phyloP scores from a whole-genome alignment of 345 rosid species.

The Aegle marmelos region DNA sequence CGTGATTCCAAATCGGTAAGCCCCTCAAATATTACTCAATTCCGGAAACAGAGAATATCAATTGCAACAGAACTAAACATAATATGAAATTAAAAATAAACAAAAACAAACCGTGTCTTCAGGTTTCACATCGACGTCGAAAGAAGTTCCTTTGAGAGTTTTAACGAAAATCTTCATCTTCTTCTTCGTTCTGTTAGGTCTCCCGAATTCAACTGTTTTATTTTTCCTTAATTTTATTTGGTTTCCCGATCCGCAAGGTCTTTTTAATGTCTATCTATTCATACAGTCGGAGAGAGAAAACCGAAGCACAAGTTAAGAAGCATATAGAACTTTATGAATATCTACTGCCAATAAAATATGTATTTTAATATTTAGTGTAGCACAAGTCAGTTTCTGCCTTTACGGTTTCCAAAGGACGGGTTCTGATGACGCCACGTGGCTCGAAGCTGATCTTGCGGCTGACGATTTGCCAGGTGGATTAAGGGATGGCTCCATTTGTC shows the following conservation, averaged over 20 bases:
- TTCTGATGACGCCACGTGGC: background rate
- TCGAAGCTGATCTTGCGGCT: background rate
- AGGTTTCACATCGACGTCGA: slow-evolving; percentile 69
- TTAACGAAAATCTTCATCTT: slow-evolving; percentile 76
- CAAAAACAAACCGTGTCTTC: slow-evolving; percentile 41
- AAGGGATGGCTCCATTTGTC: background rate
- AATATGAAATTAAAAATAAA: background rate
- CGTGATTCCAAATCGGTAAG: background rate
- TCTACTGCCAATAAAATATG: background rate
- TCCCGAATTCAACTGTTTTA: background rate
- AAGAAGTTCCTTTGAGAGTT: slow-evolving; percentile 69
- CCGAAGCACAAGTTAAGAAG: slow-evolving; percentile 6
- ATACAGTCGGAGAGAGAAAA: background rate
- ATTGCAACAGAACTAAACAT: background rate
- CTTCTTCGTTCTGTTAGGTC: background rate
- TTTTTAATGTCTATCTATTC: background rate
- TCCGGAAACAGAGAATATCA: background rate
- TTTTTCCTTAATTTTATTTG: background rate
- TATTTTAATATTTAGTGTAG: background rate
- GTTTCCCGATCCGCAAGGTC: background rate
- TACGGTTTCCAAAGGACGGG: background rate
- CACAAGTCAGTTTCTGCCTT: background rate
- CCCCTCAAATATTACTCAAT: slow-evolving; percentile 7
- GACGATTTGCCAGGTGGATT: background rate
- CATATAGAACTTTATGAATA: background rate